Conservation (phyloP, 768 basidiomycete genomes). For the Suillus brevipes region DNA sequence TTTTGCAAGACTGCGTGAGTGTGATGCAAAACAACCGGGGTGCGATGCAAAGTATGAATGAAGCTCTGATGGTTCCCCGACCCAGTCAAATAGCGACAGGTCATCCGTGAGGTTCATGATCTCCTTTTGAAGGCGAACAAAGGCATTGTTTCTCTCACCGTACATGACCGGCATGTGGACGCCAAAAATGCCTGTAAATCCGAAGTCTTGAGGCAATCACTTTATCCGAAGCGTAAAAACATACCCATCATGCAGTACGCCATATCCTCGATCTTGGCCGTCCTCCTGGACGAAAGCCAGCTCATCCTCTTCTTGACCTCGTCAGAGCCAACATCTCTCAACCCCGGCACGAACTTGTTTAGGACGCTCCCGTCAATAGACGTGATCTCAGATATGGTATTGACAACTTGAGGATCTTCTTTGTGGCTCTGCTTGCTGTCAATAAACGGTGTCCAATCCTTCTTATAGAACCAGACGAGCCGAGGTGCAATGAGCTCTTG, state of each 20-base stretch:
- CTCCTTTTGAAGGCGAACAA: constrained; percentile 28
- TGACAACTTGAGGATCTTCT: constrained; percentile 20
- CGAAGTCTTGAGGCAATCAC: neutral
- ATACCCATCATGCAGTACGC: constrained; percentile 28
- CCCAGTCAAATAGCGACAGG: constrained; percentile 29
- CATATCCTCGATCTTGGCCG: constrained; percentile 30
- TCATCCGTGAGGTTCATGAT: constrained; percentile 30
- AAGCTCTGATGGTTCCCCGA: constrained; percentile 25
- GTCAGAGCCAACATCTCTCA: constrained; percentile 11
- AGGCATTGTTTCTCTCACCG: constrained; percentile 24
- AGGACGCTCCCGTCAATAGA: constrained; percentile 20
- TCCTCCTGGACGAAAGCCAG: constrained; percentile 31
- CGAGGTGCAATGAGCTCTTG: constrained; percentile 7
- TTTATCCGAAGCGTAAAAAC: constrained; percentile 8
- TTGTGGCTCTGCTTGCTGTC: constrained; percentile 22
- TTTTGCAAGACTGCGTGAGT: neutral
- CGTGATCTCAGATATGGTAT: constrained; percentile 15
- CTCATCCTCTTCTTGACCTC: constrained; percentile 25
- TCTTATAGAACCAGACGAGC: constrained; percentile 7
- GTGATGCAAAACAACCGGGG: constrained; percentile 20
- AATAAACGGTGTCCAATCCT: constrained; percentile 3
- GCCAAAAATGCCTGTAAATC: constrained; percentile 24
- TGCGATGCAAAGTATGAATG: constrained; percentile 27
- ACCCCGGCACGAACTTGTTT: constrained; percentile 23
- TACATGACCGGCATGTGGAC: constrained; percentile 30